A percentile compares a stretch with the other conserved stretches of the same genome.
These are phyloP conservation scores for Colletotrichum sp. DNA, from an alignment of 2,329 filamentous ascomycete genomes.

Conservation along the genomic window DNA sequence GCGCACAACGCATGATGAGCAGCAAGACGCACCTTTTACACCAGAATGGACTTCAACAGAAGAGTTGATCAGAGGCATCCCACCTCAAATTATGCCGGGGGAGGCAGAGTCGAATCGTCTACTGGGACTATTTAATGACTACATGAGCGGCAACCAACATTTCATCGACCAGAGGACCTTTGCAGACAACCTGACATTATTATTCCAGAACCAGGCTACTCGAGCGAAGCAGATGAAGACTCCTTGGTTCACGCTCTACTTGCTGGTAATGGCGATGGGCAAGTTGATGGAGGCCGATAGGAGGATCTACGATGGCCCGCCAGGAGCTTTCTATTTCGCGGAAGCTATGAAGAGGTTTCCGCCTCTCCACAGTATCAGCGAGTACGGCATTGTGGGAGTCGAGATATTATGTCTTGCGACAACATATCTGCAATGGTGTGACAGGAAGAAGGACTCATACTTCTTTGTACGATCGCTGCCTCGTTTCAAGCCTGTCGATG, in stretches of 20 bases:
- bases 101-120: constrained; percentile 26
- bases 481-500: fast-evolving
- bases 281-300: constrained; percentile 29
- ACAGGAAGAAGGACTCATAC: constrained; percentile 32
- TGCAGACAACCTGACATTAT: constrained; percentile 26
- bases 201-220: constrained; percentile 27
- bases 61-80: constrained; percentile 15
- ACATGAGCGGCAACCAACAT: constrained; percentile 32
- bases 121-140: constrained; percentile 26
- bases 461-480: constrained; percentile 23
- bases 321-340: constrained; percentile 29
- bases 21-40: constrained; percentile 1
- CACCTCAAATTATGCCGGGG: constrained; percentile 6
- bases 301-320: constrained; percentile 20
- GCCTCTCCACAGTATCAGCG: constrained; percentile 27
- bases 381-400: constrained; percentile 28
- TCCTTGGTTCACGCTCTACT: constrained; percentile 30
- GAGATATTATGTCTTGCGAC: constrained; percentile 30
- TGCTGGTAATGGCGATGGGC: constrained; percentile 33
- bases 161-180: constrained; percentile 31
- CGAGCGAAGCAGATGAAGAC: constrained; percentile 24
- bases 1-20: neutral
- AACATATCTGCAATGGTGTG: constrained; percentile 32
- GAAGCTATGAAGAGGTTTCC: constrained; percentile 30
- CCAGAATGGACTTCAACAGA: constrained; percentile 18